These are phyloP conservation scores for Gracilaria caudata DNA, from an alignment of 23 red algal genomes.

Conservation along the genomic window DNA sequence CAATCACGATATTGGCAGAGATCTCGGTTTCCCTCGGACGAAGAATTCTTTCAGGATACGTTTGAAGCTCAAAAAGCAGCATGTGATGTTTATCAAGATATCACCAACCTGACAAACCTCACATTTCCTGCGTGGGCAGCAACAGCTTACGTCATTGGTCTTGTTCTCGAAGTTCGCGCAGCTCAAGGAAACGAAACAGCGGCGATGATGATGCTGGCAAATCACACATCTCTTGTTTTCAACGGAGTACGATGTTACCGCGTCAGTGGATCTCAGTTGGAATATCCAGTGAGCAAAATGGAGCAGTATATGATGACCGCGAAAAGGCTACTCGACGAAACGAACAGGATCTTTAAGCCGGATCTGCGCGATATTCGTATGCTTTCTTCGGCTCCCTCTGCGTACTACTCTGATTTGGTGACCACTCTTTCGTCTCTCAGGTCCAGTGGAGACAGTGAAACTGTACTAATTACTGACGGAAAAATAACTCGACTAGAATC, in stretches of 20 bases:
- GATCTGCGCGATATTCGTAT: neutral
- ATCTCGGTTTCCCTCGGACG: constrained; percentile 25
- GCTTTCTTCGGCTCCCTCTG: neutral
- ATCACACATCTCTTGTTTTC: neutral
- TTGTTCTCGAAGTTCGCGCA: constrained; percentile 8
- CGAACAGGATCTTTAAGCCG: neutral
- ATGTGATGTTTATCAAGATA: neutral
- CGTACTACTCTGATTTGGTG: constrained; percentile 5
- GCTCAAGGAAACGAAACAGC: constrained; percentile 20
- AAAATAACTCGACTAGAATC: neutral
- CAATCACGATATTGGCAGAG: constrained; percentile 24
- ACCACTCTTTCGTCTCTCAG: constrained; percentile 1
- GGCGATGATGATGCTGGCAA: constrained; percentile 12
- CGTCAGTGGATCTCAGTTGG: neutral
- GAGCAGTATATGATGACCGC: constrained; percentile 1
- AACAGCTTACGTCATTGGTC: constrained; percentile 22
- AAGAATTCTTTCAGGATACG: constrained; percentile 18
- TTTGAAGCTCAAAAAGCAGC: constrained; percentile 18
- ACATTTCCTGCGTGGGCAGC: constrained; percentile 18
- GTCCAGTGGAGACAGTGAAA: constrained; percentile 13
- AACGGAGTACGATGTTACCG: constrained; percentile 22
- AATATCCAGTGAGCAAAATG: constrained; percentile 9
- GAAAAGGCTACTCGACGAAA: neutral
- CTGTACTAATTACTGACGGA: neutral
- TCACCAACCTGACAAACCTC: neutral